A percentile compares a stretch with the other conserved stretches of the same genome.
phyloP scores from a whole-genome alignment of 2,329 filamentous ascomycete species.

The Cercospora canescens region DNA sequence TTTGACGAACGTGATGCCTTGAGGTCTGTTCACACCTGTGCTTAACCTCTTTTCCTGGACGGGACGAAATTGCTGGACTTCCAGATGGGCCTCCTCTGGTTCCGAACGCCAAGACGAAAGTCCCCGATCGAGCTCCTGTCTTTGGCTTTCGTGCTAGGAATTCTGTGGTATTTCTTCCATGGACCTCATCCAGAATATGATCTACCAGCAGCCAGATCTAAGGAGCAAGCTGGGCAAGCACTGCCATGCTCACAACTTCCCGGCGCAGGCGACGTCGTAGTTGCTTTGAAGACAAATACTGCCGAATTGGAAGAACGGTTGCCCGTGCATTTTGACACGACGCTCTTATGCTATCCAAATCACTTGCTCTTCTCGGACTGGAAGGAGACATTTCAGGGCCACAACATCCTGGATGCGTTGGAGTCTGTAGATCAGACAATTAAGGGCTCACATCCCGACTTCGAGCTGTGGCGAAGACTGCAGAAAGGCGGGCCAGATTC shows the following conservation, averaged over 20 bases:
- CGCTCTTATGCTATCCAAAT: conserved; percentile 36
- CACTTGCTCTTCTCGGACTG: conserved; percentile 42
- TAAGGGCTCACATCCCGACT: conserved; percentile 25
- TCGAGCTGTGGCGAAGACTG: conserved; percentile 32
- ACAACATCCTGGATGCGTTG: conserved; percentile 36
- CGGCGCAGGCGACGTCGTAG: conserved; percentile 51
- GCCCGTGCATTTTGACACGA: conserved; percentile 37
- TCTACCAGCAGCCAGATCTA: conserved; percentile 1
- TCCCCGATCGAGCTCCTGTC: conserved; percentile 10
- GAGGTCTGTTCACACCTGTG: not conserved
- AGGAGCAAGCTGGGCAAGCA: conserved; percentile 5
- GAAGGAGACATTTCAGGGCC: conserved; percentile 36
- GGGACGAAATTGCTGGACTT: not conserved
- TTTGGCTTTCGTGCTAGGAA: conserved; percentile 3
- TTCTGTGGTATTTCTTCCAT: conserved; percentile 8
- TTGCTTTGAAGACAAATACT: conserved; percentile 47
- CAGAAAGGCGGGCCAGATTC: conserved; percentile 28
- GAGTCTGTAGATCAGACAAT: conserved; percentile 21
- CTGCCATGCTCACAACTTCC: conserved; percentile 24
- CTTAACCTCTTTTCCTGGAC: not conserved
- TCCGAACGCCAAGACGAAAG: conserved; percentile 11
- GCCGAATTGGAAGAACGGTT: conserved; percentile 35
- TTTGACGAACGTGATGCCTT: not conserved
- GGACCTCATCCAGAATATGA: conserved; percentile 11
- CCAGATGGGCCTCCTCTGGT: not conserved